Conservation (phyloP, 148 eudicot genomes). For the Cornus suecica region DNA sequence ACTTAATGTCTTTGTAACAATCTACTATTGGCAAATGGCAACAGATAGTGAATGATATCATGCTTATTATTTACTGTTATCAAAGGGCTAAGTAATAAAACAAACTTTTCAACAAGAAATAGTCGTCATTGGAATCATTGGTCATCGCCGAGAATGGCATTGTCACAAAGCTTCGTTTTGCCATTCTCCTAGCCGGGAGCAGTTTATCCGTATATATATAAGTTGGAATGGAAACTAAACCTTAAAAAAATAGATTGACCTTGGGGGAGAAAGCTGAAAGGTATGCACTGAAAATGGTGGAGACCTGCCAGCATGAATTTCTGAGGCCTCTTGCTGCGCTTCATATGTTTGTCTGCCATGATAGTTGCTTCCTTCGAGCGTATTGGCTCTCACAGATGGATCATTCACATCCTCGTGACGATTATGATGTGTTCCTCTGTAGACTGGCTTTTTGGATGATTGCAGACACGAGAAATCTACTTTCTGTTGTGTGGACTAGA, state of each 20-base stretch:
- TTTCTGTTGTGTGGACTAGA: neutral
- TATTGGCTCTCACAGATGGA: neutral
- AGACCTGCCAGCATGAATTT: too few species aligned
- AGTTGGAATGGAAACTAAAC: too few species aligned
- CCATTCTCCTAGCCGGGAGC: too few species aligned
- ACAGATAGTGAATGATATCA: neutral
- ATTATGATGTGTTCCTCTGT: neutral
- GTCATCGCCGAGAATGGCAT: too few species aligned
- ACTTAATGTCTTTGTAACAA: too few species aligned
- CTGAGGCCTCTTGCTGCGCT: too few species aligned
- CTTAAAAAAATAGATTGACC: too few species aligned
- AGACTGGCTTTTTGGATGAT: neutral
- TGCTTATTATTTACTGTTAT: neutral
- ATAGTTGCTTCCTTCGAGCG: neutral
- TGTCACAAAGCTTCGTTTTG: too few species aligned
- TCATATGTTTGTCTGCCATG: neutral
- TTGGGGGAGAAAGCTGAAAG: too few species aligned
- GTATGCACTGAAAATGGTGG: too few species aligned
- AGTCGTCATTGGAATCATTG: neutral
- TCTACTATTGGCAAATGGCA: neutral
- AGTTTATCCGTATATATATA: too few species aligned
- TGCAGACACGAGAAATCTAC: neutral
- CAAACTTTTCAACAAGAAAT: neutral
- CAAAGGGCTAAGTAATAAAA: neutral
- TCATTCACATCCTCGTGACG: neutral